Percentiles rank a stretch among this genome's conserved stretches.
phyloP scores from a whole-genome alignment of 345 rosid species.

The Combretum micranthum region DNA sequence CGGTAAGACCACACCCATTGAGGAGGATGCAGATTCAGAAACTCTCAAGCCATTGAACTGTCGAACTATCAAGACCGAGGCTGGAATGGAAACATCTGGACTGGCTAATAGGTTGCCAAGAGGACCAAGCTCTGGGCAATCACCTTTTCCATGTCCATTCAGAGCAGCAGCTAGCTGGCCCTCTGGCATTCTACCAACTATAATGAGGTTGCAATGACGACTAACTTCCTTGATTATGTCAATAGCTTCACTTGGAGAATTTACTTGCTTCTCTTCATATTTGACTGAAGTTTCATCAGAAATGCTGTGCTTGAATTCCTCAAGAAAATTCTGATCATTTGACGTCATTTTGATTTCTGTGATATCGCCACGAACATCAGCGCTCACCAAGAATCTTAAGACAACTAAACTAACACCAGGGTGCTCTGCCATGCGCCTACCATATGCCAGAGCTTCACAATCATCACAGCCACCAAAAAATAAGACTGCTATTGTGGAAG shows the following conservation, averaged over 20 bases:
- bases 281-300: neutral
- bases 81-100: conserved; percentile 10
- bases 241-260: neutral
- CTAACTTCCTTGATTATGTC: neutral
- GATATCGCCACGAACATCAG: neutral
- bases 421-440: conserved; percentile 16
- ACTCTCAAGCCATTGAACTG: conserved; percentile 3
- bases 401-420: conserved; percentile 12
- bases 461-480: conserved; percentile 35
- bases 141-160: conserved; percentile 11
- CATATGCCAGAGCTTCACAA: conserved; percentile 28
- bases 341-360: neutral
- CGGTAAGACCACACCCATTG: no score
- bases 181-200: conserved; percentile 16
- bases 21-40: no score
- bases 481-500: conserved; percentile 8
- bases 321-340: neutral
- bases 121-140: conserved; percentile 22
- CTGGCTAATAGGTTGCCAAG: conserved; percentile 23
- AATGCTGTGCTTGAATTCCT: neutral
- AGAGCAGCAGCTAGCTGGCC: conserved; percentile 3
- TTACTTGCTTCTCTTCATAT: neutral
- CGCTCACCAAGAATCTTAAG: conserved; percentile 2
- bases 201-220: conserved; percentile 11
- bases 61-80: conserved; percentile 25